A percentile compares a stretch with the other conserved stretches of the same genome.
Conservation (phyloP, 208 protist species). For the Trypanosoma grayi region DNA sequence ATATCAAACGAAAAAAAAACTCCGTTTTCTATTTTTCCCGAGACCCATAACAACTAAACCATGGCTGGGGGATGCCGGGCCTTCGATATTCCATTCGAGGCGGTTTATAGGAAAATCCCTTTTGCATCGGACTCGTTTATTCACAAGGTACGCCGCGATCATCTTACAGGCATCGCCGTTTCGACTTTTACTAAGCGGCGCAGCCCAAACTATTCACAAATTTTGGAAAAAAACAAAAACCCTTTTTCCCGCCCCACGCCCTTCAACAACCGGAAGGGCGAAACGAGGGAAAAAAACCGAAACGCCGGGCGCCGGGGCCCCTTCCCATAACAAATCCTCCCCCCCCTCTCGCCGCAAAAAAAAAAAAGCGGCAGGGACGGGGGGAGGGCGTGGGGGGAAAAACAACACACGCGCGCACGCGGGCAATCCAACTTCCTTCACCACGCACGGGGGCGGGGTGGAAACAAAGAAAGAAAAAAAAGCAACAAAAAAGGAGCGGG, state of each 20-base stretch:
- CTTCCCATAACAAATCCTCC: too few relatives aligned
- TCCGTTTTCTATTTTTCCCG: too few relatives aligned
- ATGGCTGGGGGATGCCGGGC: too few relatives aligned
- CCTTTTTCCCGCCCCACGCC: background rate
- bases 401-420: background rate
- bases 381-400: background rate
- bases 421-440: too few relatives aligned
- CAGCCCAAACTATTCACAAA: constrained; percentile 26
- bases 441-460: too few relatives aligned
- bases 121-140: too few relatives aligned
- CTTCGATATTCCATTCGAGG: too few relatives aligned
- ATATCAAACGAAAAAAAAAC: too few relatives aligned
- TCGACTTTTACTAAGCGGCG: constrained; percentile 88
- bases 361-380: background rate
- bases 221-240: constrained; percentile 28
- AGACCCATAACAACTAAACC: too few relatives aligned
- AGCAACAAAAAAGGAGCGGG: background rate
- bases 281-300: background rate
- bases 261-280: background rate
- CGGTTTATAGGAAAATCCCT: too few relatives aligned
- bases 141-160: too few relatives aligned
- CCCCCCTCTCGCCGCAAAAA: background rate
- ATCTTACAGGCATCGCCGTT: constrained; percentile 40
- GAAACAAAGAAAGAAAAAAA: background rate
- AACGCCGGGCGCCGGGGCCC: too few relatives aligned